Evolutionary conservation across 2,329 filamentous ascomycete genomes (phyloP), one percentile per base, ranked within the genome.

Genomic region (Botrytis tulipae): DNA sequence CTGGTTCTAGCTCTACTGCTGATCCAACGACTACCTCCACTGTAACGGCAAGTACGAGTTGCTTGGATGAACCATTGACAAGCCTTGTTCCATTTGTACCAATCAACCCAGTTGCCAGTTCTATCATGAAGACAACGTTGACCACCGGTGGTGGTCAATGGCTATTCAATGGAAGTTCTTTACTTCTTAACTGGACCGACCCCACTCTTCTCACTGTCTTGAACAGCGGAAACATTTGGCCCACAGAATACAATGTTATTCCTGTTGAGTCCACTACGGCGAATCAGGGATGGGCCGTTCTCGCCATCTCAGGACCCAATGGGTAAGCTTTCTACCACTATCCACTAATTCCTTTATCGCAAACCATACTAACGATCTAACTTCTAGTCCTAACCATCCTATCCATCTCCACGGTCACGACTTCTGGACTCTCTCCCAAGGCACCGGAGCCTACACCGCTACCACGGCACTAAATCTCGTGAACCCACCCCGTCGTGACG

Each of bases 401-500:
- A 79, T 86, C 77, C 86, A 87, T 78, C 79, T 87, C 25, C 86
- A 87, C 79, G 86, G 86, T 10, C 85, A 87, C 77, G 83, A 86
- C 72, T 86, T 87, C 79, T 84, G 83, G 76, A 78, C 86, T 25
- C 76, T 87, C 14, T 81, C 48, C 74, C 87, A 76, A 86, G 87
- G 0, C 70, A 79, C 4, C 85, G 86, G 4, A 73, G 85, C 77
- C 0, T 80, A 78, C 44, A 71, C 76, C 72, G 78, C 57, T 69
- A 77, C 54, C 1, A 79, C 84, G 42, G 77, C 77, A 77, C 32
- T 78, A 20, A 79, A 80, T 68, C 80, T 74, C 62, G 76, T n/a
- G 79, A 88, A 88, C 78, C 86, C 87, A 1, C 83, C 85, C 44
- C 85, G 87, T 12, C 83, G 87, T 51, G 87, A 89, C 76, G 84